phyloP scores from a whole-genome alignment of 2,329 filamentous ascomycete genomes.

The Fusarium xylarioides region DNA sequence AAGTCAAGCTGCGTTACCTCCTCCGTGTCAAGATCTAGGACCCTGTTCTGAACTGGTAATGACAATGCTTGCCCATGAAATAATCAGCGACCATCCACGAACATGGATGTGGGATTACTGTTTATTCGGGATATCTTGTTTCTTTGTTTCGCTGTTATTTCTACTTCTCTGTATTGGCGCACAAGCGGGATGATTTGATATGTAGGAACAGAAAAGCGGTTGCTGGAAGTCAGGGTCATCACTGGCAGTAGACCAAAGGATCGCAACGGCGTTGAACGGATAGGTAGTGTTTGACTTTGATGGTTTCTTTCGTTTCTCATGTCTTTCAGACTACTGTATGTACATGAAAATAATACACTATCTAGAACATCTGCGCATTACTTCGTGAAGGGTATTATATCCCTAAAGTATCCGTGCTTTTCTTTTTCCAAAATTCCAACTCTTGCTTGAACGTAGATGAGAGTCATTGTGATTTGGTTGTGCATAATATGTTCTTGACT shows the following conservation, averaged over 20 bases:
- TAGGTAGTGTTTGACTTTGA: background rate
- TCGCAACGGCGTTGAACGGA: background rate
- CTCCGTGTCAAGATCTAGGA: conserved; percentile 66
- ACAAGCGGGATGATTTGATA: background rate
- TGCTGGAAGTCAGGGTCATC: background rate
- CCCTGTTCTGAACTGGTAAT: background rate
- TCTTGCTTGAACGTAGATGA: background rate
- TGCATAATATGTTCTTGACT: background rate
- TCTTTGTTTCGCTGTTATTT: background rate
- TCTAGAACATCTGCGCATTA: conserved; percentile 5
- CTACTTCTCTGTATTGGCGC: background rate
- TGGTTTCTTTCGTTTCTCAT: background rate
- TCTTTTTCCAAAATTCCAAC: background rate
- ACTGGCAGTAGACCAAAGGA: background rate
- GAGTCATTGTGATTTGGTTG: fast-evolving
- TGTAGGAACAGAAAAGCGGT: background rate
- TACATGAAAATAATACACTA: conserved; percentile 3
- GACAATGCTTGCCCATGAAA: background rate
- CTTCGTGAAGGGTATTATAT: conserved; percentile 21
- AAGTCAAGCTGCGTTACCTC: conserved; percentile 75
- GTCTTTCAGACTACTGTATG: background rate
- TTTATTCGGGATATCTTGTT: background rate
- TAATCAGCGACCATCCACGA: no score
- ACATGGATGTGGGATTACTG: background rate
- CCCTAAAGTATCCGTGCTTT: background rate